Evolutionary conservation across 1,284 basidiomycete species (phyloP).

Genomic region (Ganoderma lucidum): DNA sequence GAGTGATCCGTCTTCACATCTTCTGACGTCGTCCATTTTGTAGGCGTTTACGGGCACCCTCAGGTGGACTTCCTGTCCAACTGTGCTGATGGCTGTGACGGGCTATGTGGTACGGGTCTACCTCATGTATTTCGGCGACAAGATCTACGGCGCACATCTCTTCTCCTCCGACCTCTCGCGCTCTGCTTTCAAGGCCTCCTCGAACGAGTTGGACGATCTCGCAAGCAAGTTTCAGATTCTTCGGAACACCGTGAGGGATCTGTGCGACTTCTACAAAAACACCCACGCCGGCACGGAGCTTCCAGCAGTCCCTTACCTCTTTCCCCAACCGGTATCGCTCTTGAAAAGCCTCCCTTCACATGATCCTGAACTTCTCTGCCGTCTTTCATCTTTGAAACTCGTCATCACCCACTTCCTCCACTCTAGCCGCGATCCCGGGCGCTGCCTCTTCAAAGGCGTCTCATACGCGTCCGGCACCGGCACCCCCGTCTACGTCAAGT

Average conservation of each 20-base stretch:
- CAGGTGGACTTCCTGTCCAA: neutral
- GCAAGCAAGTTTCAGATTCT: neutral
- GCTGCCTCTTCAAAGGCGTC: neutral
- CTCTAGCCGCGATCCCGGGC: neutral
- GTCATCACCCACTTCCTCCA: neutral
- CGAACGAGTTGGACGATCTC: neutral
- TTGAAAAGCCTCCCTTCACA: neutral
- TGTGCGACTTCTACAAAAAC: neutral
- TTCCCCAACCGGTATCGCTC: neutral
- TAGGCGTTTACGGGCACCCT: neutral
- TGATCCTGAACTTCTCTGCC: neutral
- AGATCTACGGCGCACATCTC: neutral
- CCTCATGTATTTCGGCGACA: neutral
- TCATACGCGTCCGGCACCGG: too few species aligned
- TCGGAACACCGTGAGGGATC: neutral
- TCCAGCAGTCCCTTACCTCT: neutral
- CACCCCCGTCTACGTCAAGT: neutral
- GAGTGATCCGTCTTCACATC: neutral
- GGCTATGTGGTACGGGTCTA: neutral
- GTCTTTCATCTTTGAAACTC: neutral
- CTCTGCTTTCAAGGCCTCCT: neutral
- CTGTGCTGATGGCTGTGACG: neutral
- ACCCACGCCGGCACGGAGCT: neutral
- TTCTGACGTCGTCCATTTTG: neutral
- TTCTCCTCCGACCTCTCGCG: neutral